Evolutionary conservation across 2,329 filamentous ascomycete genomes (phyloP).

Genomic region (Epichloe sibirici): DNA sequence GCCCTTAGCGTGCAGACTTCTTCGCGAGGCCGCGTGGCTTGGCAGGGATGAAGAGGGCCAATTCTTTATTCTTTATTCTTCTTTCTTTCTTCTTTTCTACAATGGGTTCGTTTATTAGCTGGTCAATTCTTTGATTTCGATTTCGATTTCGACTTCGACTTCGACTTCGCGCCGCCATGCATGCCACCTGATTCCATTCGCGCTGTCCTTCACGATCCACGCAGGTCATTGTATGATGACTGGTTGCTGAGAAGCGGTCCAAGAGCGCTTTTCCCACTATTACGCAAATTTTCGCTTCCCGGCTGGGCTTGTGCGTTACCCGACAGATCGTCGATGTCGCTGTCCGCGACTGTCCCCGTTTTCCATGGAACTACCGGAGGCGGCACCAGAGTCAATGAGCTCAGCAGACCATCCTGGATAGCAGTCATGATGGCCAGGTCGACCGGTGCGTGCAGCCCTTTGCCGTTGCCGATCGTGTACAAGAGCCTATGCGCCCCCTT

Average conservation of each 20-base stretch:
- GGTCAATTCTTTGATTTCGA: no score
- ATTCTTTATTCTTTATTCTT: no score
- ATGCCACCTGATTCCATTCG: no score
- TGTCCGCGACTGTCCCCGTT: neutral
- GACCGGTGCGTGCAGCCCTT: neutral
- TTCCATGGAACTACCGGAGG: neutral
- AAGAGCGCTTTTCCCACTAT: neutral
- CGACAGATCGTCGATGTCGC: neutral
- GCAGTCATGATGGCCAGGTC: constrained; percentile 1
- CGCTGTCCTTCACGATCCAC: no score
- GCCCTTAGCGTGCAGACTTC: no score
- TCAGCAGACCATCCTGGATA: neutral
- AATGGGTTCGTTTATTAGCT: no score
- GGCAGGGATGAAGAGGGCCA: no score
- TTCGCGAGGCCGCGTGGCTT: no score
- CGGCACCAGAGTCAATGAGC: neutral
- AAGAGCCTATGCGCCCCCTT: neutral
- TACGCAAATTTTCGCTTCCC: neutral
- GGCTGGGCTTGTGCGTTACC: neutral
- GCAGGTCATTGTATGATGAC: no score
- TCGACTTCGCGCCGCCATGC: no score
- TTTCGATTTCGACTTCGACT: no score
- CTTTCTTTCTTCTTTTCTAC: no score
- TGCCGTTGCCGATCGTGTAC: neutral
- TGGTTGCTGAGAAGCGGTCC: neutral